Conservation (phyloP, 257 asterid genomes). For the Primulina tabacum region DNA sequence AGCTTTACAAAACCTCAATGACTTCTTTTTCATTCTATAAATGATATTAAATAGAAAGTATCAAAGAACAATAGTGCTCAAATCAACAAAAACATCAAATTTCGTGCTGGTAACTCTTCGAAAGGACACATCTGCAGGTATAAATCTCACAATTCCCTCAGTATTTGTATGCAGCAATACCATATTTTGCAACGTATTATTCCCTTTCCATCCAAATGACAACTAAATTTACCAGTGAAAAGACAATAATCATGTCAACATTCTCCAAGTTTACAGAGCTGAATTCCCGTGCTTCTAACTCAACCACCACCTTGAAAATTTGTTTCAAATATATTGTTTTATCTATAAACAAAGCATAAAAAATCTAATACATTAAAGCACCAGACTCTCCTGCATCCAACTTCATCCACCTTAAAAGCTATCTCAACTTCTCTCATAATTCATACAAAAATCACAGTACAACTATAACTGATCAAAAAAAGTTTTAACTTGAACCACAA, state of each 20-base stretch:
- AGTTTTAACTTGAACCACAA: too few relatives aligned
- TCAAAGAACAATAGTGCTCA: not conserved
- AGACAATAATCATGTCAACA: conserved; percentile 4
- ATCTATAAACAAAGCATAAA: too few relatives aligned
- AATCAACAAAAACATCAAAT: not conserved
- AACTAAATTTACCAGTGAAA: not conserved
- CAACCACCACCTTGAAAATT: too few relatives aligned
- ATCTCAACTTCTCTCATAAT: not conserved
- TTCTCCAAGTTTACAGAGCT: too few relatives aligned
- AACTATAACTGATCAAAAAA: too few relatives aligned
- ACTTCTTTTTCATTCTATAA: conserved; percentile 1
- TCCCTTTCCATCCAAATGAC: not conserved
- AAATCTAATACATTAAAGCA: not conserved
- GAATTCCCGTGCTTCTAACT: too few relatives aligned
- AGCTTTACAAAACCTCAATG: not conserved
- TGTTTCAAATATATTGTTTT: not conserved
- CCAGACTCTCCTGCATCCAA: not conserved
- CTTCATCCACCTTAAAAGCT: not conserved
- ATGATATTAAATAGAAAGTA: not conserved
- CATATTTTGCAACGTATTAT: too few relatives aligned
- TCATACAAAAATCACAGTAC: too few relatives aligned
- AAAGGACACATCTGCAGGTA: not conserved
- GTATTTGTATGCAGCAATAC: too few relatives aligned
- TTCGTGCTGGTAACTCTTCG: not conserved
- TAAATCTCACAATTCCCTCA: not conserved